phyloP scores from a whole-genome alignment of 768 basidiomycete genomes.

The Termitomyces sp. region DNA sequence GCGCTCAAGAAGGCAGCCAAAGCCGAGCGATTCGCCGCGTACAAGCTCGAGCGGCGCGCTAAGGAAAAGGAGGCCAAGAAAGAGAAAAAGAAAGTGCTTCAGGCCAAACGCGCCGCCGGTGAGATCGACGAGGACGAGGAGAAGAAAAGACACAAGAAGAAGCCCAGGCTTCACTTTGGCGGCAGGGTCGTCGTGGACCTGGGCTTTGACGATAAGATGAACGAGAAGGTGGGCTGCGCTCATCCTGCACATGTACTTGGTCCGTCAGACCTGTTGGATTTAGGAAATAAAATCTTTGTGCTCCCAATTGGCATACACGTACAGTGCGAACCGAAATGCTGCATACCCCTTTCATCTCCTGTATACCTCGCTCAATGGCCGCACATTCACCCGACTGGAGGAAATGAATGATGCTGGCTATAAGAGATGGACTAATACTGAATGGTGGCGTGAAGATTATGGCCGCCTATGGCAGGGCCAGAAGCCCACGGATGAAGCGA shows the following conservation, averaged over 20 bases:
- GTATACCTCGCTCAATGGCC: constrained; percentile 78
- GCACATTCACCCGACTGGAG: constrained; percentile 63
- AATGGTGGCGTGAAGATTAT: constrained; percentile 82
- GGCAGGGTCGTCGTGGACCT: constrained; percentile 82
- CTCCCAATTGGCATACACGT: constrained; percentile 89
- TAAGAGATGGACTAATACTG: constrained; percentile 74
- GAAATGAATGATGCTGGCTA: constrained; percentile 62
- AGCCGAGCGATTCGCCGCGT: constrained; percentile 58
- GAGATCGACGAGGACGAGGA: constrained; percentile 50
- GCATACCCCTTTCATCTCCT: constrained; percentile 68
- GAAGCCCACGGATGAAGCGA: neutral
- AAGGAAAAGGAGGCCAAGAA: constrained; percentile 76
- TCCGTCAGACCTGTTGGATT: constrained; percentile 15
- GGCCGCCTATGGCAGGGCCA: constrained; percentile 57
- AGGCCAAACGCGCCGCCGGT: constrained; percentile 62
- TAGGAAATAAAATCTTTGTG: constrained; percentile 91
- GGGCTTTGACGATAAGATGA: constrained; percentile 92
- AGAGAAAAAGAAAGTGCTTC: constrained; percentile 60
- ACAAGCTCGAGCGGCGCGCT: constrained; percentile 72
- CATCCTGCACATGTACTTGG: constrained; percentile 5
- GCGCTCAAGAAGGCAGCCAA: constrained; percentile 76
- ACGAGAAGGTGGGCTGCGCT: constrained; percentile 68
- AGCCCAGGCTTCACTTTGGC: constrained; percentile 41
- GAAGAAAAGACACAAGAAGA: constrained; percentile 37
- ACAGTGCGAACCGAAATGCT: constrained; percentile 81